Percentiles rank a stretch among this genome's conserved stretches.
These are phyloP conservation scores for Termitomyces sp. DNA, from an alignment of 768 basidiomycete genomes.

Conservation along the genomic window DNA sequence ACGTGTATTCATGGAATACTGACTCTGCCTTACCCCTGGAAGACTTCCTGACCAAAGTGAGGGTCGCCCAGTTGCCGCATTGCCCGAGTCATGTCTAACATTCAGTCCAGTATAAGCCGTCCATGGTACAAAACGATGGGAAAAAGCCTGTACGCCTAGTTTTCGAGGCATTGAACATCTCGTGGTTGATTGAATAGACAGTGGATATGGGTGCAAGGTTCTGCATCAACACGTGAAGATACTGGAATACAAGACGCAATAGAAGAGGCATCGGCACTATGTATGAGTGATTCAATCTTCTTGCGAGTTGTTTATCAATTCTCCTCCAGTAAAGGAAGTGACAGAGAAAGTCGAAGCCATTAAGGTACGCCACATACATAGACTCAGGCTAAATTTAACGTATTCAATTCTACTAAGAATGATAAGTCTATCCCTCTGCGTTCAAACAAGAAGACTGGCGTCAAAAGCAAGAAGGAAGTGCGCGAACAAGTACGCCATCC, in stretches of 20 bases:
- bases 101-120: conserved; percentile 56
- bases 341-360: conserved; percentile 57
- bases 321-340: conserved; percentile 47
- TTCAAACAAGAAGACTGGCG: conserved; percentile 68
- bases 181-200: conserved; percentile 16
- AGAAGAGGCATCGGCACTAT: conserved; percentile 39
- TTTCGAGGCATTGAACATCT: not conserved
- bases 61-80: not conserved
- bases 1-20: conserved; percentile 52
- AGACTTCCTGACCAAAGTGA: conserved; percentile 55
- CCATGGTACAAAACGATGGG: conserved; percentile 76
- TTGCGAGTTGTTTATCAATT: not conserved
- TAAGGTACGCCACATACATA: conserved; percentile 35
- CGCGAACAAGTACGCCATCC: conserved; percentile 53
- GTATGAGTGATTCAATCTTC: conserved; percentile 27
- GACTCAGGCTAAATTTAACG: not conserved
- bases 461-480: conserved; percentile 71
- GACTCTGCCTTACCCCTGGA: conserved; percentile 38
- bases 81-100: not conserved
- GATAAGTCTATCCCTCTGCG: conserved; percentile 63
- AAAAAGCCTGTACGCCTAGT: conserved; percentile 59
- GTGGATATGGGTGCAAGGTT: conserved; percentile 65
- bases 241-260: conserved; percentile 28
- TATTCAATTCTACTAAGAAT: conserved; percentile 34
- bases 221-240: conserved; percentile 20